These are phyloP conservation scores for Panicum hallii DNA, from an alignment of 202 grass and related monocot genomes.

Conservation along the genomic window DNA sequence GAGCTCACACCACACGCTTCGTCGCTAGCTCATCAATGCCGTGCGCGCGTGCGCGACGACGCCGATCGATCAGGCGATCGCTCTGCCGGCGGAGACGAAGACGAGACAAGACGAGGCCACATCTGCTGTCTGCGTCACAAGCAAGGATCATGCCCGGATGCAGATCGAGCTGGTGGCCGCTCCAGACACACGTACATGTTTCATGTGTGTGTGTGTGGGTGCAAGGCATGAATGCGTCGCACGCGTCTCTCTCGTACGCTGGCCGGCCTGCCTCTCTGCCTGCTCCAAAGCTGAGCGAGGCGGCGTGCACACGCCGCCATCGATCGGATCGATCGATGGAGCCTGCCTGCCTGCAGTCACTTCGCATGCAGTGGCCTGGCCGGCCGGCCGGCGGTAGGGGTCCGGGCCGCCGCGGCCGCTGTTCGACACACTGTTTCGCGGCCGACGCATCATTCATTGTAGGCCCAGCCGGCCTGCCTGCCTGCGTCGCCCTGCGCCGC, in stretches of 20 bases:
- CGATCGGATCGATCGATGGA: too few relatives aligned
- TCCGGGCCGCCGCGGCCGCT: conserved; percentile 38
- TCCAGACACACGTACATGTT: too few relatives aligned
- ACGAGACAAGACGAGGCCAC: background rate
- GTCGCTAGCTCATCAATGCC: background rate
- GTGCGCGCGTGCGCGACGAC: too few relatives aligned
- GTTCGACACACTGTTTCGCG: conserved; percentile 8
- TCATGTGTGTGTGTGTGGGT: too few relatives aligned
- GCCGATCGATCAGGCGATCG: background rate
- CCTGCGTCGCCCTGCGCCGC: background rate
- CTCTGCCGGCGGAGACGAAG: too few relatives aligned
- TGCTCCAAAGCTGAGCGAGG: too few relatives aligned
- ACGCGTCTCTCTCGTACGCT: too few relatives aligned
- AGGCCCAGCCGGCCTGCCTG: background rate
- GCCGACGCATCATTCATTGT: background rate
- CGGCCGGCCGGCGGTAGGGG: conserved; percentile 39
- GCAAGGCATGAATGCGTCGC: too few relatives aligned
- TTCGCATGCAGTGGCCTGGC: too few relatives aligned
- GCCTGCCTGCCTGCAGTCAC: background rate
- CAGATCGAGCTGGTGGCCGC: too few relatives aligned
- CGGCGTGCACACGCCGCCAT: background rate
- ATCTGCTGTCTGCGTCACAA: background rate
- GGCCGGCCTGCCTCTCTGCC: too few relatives aligned
- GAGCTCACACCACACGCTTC: too few relatives aligned
- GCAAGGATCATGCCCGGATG: background rate